phyloP scores from a whole-genome alignment of 2,329 filamentous ascomycete species.

The Periglandula ipomoeae region DNA sequence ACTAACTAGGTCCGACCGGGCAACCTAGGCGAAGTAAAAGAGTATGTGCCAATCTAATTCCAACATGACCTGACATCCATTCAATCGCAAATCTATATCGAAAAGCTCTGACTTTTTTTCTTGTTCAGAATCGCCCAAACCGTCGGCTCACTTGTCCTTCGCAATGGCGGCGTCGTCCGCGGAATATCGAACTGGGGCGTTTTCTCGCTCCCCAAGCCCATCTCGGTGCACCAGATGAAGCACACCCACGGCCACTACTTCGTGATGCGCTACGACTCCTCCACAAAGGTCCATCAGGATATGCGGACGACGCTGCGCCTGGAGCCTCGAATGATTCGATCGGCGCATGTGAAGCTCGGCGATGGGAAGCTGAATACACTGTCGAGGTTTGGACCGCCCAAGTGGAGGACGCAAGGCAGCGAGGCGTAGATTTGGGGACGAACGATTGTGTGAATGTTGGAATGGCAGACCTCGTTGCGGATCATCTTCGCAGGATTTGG shows the following conservation, averaged over 20 bases:
- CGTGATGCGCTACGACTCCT: constrained; percentile 90
- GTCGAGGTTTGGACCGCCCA: constrained; percentile 38
- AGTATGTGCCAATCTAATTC: too few species aligned
- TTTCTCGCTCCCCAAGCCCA: constrained; percentile 74
- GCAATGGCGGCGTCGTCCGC: constrained; percentile 78
- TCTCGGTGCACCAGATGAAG: constrained; percentile 70
- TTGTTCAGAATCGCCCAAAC: constrained; percentile 86
- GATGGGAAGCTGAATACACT: constrained; percentile 46
- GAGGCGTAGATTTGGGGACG: constrained; percentile 18
- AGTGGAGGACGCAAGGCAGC: constrained; percentile 34
- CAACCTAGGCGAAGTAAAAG: constrained; percentile 85
- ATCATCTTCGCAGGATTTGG: too few species aligned
- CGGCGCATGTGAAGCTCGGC: constrained; percentile 80
- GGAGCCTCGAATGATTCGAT: constrained; percentile 85
- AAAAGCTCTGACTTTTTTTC: too few species aligned
- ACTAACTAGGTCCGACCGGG: constrained; percentile 72
- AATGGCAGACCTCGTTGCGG: too few species aligned
- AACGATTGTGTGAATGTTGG: too few species aligned
- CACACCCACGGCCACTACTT: constrained; percentile 92
- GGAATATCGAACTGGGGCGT: constrained; percentile 93
- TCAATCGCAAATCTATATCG: too few species aligned
- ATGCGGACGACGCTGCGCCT: constrained; percentile 68
- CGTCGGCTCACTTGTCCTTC: constrained; percentile 73
- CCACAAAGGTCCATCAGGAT: constrained; percentile 60
- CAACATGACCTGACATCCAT: too few species aligned